Conservation (phyloP, 352 stramenopile species). For the Pythium utonaiense region DNA sequence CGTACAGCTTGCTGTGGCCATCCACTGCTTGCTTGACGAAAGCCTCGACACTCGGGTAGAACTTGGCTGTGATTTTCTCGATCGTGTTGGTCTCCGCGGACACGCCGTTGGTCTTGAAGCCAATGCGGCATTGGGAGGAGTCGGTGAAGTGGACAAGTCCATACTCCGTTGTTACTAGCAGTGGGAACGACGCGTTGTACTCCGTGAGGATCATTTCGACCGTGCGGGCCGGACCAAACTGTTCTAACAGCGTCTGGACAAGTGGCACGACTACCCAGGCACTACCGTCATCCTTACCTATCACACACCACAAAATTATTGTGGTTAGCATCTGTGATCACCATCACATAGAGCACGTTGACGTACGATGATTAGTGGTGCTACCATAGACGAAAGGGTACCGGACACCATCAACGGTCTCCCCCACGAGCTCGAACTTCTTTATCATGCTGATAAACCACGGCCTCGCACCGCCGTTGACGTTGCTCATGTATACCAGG, state of each 20-base stretch:
- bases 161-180: slow-evolving; percentile 29
- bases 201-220: slow-evolving; percentile 24
- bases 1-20: slow-evolving; percentile 15
- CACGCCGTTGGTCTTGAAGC: slow-evolving; percentile 27
- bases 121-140: slow-evolving; percentile 26
- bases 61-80: slow-evolving; percentile 24
- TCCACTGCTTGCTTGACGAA: slow-evolving; percentile 21
- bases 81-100: slow-evolving; percentile 27
- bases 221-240: slow-evolving; percentile 16
- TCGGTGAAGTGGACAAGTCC: slow-evolving; percentile 31
- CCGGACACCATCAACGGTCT: slow-evolving; percentile 22
- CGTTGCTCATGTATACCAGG: slow-evolving; percentile 35
- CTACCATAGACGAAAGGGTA: slow-evolving; percentile 23
- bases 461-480: slow-evolving; percentile 25
- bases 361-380: slow-evolving; percentile 18
- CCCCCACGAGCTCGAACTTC: slow-evolving; percentile 21
- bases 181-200: slow-evolving; percentile 28
- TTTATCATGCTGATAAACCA: slow-evolving; percentile 29
- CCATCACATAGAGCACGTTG: not conserved
- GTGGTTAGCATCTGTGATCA: not conserved
- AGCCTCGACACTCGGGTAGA: slow-evolving; percentile 23
- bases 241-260: slow-evolving; percentile 23
- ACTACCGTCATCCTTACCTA: slow-evolving; percentile 32
- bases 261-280: slow-evolving; percentile 31
- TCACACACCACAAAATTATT: not conserved